Evolutionary conservation across 331 rosid genomes (phyloP), one percentile per base, ranked within the genome.

Genomic region (Quercus lobata): DNA sequence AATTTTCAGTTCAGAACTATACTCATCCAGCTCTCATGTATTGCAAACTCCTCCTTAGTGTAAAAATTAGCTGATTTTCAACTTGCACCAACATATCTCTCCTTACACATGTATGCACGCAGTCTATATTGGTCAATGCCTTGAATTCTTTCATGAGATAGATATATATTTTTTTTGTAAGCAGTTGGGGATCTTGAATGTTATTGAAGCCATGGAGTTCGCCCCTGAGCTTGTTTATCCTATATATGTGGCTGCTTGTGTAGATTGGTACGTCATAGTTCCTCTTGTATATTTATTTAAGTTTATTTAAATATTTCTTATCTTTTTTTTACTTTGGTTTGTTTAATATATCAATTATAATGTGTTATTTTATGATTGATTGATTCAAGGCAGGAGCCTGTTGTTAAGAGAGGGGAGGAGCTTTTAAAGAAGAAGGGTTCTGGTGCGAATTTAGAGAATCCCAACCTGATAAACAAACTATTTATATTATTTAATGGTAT

Each of bases 151-250:
- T 54, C 53, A 34, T 68, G 72, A 68, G 16, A 14, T 55, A 30
- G 53, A 68, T 5, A 22, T 44, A 30, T 44, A 69, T 78, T 65
- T 83, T 34, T 80, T 75, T 71, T 88, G 68, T 18, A 78, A 83
- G 88, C 96, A 95, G 99, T 82, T 95, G 90, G 99, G 97, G 79
- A 89, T 92, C 90, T 84, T 95, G 89, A 93, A 95, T 82, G 90
- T 93, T 83, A 70, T 91, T 78, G 91, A 93, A 84, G 88, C 86
- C 17, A 83, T 93, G 94, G 97, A 90, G 82, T 90, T 90, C 71
- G 82, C 83, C 79, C 84, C 93, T n/a, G 99, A 93, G 86, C 92
- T 93, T 81, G 96, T 89, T 80, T 95, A 89, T 93, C 97, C 97
- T 57, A 71, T 95, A 54, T 91, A 93, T 78, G 7, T 87, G 83